phyloP scores from a whole-genome alignment of 768 basidiomycete species.

The Leccinum imitatum region DNA sequence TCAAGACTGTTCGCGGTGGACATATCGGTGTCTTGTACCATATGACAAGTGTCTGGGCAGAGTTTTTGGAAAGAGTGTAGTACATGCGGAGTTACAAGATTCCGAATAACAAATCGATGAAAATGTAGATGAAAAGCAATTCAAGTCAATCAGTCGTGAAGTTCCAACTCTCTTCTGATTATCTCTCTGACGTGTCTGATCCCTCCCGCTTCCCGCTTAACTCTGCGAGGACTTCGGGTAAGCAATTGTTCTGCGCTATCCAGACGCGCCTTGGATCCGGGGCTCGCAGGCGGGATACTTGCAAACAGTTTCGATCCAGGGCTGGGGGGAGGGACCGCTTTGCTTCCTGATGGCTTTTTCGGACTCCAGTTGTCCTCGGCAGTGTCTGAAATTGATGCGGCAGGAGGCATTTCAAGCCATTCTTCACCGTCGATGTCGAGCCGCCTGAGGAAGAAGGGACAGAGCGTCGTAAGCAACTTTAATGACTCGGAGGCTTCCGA shows the following conservation, averaged over 20 bases:
- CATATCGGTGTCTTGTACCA: slow-evolving; percentile 48
- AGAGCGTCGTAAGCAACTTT: slow-evolving; percentile 60
- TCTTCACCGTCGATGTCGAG: slow-evolving; percentile 59
- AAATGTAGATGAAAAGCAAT: slow-evolving; percentile 32
- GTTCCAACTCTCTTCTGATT: slow-evolving; percentile 74
- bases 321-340: slow-evolving; percentile 31
- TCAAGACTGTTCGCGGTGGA: slow-evolving; percentile 46
- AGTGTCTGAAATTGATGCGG: slow-evolving; percentile 20
- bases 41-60: slow-evolving; percentile 46
- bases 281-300: slow-evolving; percentile 42
- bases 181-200: slow-evolving; percentile 80
- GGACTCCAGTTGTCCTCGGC: slow-evolving; percentile 32
- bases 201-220: slow-evolving; percentile 70
- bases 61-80: slow-evolving; percentile 22
- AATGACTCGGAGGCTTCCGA: slow-evolving; percentile 79
- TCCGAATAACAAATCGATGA: slow-evolving; percentile 27
- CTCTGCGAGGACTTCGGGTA: slow-evolving; percentile 68
- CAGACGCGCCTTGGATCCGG: slow-evolving; percentile 48
- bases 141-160: slow-evolving; percentile 47
- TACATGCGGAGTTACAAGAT: slow-evolving; percentile 12
- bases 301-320: slow-evolving; percentile 38
- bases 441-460: slow-evolving; percentile 77
- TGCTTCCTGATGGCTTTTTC: slow-evolving; percentile 34
- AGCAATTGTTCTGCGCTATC: slow-evolving; percentile 62
- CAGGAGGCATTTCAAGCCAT: slow-evolving; percentile 50